A percentile compares a stretch with the other conserved stretches of the same genome.
Evolutionary conservation across 2,329 filamentous ascomycete species (phyloP).

Genomic region (Cercospora janseana): DNA sequence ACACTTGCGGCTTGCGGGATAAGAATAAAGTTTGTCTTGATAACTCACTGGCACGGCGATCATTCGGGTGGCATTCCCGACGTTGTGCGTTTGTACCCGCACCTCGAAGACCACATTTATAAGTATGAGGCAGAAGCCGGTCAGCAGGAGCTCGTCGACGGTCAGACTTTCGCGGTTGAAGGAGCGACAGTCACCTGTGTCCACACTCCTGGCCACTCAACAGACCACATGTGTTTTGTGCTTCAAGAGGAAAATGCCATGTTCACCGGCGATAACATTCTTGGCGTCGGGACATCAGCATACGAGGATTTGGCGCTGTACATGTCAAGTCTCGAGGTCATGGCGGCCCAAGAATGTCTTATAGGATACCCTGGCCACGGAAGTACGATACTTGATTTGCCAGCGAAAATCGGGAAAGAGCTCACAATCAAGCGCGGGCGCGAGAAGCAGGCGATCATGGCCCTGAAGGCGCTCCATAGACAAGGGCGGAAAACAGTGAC

Average conservation of each 20-base stretch:
- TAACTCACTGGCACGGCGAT: conserved; percentile 49
- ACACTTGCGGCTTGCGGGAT: conserved; percentile 36
- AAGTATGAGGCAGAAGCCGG: conserved; percentile 38
- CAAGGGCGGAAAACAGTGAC: no score
- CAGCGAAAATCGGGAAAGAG: no score
- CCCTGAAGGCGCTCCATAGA: no score
- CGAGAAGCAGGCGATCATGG: no score
- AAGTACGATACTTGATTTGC: no score
- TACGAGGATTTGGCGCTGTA: no score
- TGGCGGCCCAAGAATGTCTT: no score
- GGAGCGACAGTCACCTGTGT: conserved; percentile 44
- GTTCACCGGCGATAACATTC: conserved; percentile 42
- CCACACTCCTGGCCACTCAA: conserved; percentile 36
- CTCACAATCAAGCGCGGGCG: no score
- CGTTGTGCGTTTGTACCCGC: conserved; percentile 37
- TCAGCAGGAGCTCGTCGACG: conserved; percentile 40
- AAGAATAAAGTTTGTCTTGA: conserved; percentile 43
- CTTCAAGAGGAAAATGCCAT: conserved; percentile 40
- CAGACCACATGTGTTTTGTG: conserved; percentile 40
- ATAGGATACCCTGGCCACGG: no score
- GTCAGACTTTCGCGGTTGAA: conserved; percentile 41
- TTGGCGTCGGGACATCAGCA: no score
- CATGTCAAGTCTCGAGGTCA: no score
- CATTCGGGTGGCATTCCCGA: conserved; percentile 46
- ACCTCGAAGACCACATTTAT: conserved; percentile 36